Conservation (phyloP, 2,329 filamentous ascomycete species). For the Aspergillus fijiensis region DNA sequence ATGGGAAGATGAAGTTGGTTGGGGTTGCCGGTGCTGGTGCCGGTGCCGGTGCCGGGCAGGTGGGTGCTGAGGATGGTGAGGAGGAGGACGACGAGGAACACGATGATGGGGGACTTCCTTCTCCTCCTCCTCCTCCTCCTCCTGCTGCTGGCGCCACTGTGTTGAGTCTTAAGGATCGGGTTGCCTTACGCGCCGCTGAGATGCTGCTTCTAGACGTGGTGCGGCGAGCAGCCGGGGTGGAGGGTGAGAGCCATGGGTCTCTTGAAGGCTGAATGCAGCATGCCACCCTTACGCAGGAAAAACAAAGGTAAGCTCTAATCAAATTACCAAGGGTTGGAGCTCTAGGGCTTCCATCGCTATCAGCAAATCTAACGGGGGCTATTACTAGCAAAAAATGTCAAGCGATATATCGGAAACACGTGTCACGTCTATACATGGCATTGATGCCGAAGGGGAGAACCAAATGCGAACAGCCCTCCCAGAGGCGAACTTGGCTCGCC, state of each 20-base stretch:
- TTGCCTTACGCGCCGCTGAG: slow-evolving; percentile 34
- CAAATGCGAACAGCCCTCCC: background rate
- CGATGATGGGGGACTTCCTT: slow-evolving; percentile 9
- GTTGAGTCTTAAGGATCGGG: slow-evolving; percentile 16
- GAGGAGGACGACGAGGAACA: slow-evolving; percentile 21
- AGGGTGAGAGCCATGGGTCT: slow-evolving; percentile 4
- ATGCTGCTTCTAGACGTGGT: slow-evolving; percentile 33
- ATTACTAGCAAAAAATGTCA: background rate
- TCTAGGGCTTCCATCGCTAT: background rate
- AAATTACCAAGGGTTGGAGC: background rate
- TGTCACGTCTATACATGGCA: slow-evolving; percentile 2
- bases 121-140: background rate
- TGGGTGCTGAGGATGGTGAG: slow-evolving; percentile 17
- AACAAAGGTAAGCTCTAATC: background rate
- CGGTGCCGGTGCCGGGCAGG: slow-evolving; percentile 8
- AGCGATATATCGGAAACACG: slow-evolving; percentile 5
- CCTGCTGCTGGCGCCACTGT: background rate
- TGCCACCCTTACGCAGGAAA: too few relatives aligned
- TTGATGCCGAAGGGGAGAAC: background rate
- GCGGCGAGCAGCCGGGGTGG: slow-evolving; percentile 26
- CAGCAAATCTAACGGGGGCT: background rate
- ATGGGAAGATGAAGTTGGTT: slow-evolving; percentile 42
- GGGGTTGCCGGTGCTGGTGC: slow-evolving; percentile 15
- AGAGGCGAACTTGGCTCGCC: background rate
- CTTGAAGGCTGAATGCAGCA: background rate